A percentile compares a stretch with the other conserved stretches of the same genome.
phyloP scores from a whole-genome alignment of 2,329 filamentous ascomycete genomes.

The Arthrinium phaeospermum region DNA sequence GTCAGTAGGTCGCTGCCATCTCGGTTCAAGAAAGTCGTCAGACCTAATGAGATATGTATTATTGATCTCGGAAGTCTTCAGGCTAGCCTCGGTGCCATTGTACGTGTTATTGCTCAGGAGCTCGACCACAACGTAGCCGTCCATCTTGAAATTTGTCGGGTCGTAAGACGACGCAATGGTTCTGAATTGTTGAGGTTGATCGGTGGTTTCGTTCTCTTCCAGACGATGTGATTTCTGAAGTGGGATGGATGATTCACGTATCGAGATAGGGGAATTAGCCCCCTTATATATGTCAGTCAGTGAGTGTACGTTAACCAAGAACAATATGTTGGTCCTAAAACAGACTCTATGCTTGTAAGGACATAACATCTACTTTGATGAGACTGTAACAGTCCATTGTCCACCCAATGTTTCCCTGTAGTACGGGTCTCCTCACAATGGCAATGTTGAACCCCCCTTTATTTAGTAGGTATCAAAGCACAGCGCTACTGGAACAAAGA shows the following conservation, averaged over 20 bases:
- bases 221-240: background rate
- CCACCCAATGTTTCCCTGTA: background rate
- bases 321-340: background rate
- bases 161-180: background rate
- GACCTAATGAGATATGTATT: no score
- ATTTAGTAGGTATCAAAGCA: background rate
- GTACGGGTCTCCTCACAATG: background rate
- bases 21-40: background rate
- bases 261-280: no score
- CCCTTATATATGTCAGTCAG: background rate
- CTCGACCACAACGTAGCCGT: background rate
- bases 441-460: background rate
- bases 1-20: background rate
- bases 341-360: background rate
- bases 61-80: background rate
- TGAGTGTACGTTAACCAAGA: no score
- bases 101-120: background rate
- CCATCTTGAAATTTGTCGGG: background rate
- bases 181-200: background rate
- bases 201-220: background rate
- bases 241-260: background rate
- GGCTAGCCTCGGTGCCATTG: background rate
- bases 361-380: background rate
- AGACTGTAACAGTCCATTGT: background rate
- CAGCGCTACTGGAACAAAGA: background rate